Conservation (phyloP, 1,139 yeast species). For the Trichomonascaceae sp. region DNA sequence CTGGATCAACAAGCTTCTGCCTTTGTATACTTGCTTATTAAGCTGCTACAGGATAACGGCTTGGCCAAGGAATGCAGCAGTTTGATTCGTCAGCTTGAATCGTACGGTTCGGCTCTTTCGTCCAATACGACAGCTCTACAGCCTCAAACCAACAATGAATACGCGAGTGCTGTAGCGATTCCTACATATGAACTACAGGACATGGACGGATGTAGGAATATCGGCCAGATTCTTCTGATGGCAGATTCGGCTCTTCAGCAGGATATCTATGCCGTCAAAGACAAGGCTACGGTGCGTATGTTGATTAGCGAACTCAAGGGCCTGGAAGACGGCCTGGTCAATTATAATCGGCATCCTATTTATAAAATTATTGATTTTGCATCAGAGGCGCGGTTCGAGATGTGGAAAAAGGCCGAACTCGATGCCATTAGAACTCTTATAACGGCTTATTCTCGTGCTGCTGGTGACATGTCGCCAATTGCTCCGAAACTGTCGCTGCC, state of each 20-base stretch:
- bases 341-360: slow-evolving; percentile 39
- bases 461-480: slow-evolving; percentile 2
- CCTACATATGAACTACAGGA: slow-evolving; percentile 28
- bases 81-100: slow-evolving; percentile 29
- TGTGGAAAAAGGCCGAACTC: slow-evolving; percentile 49
- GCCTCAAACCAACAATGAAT: slow-evolving; percentile 15
- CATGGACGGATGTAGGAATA: slow-evolving; percentile 24
- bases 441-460: slow-evolving; percentile 11
- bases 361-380: slow-evolving; percentile 40
- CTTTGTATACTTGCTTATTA: slow-evolving; percentile 52
- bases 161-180: slow-evolving; percentile 3
- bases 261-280: slow-evolving; percentile 30
- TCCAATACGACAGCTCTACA: slow-evolving; percentile 34
- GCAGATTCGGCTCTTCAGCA: slow-evolving; percentile 25
- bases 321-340: slow-evolving; percentile 37
- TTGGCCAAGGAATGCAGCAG: slow-evolving; percentile 21
- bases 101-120: slow-evolving; percentile 24
- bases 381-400: slow-evolving; percentile 37
- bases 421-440: slow-evolving; percentile 36
- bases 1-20: slow-evolving; percentile 52
- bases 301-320: slow-evolving; percentile 44
- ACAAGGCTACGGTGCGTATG: slow-evolving; percentile 40
- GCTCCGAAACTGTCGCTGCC: slow-evolving; percentile 7
- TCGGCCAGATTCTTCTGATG: slow-evolving; percentile 21
- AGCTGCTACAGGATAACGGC: slow-evolving; percentile 38